These are phyloP conservation scores for Sporothrix mexicana DNA, from an alignment of 2,329 filamentous ascomycete species.

Conservation along the genomic window DNA sequence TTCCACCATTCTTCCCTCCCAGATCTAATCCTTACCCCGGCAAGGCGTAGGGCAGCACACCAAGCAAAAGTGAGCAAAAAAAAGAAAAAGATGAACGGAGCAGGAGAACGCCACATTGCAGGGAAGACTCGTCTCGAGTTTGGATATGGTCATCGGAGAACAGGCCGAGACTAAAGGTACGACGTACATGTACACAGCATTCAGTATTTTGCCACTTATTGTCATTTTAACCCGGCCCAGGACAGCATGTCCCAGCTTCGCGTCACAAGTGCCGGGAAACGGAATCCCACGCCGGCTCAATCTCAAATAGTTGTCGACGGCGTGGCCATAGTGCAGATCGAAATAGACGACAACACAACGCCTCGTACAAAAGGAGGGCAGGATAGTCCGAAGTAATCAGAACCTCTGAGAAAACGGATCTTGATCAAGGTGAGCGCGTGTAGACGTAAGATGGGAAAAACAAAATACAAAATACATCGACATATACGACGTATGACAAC, in stretches of 20 bases:
- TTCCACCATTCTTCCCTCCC: too few relatives aligned
- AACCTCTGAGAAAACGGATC: too few relatives aligned
- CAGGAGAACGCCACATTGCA: neutral
- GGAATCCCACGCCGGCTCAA: conserved; percentile 12
- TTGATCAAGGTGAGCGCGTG: neutral
- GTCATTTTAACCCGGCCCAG: neutral
- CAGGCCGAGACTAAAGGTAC: neutral
- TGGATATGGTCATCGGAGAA: neutral
- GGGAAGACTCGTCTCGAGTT: too few relatives aligned
- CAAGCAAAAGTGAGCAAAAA: neutral
- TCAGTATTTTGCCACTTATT: too few relatives aligned
- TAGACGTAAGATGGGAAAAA: neutral
- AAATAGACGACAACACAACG: too few relatives aligned
- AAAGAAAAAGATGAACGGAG: neutral
- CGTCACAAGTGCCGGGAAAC: conserved; percentile 21
- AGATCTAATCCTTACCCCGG: neutral
- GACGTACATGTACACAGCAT: too few relatives aligned
- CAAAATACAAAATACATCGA: neutral
- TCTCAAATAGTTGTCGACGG: neutral
- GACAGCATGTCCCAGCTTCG: neutral
- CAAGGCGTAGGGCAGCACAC: conserved; percentile 18
- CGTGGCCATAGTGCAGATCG: conserved; percentile 16
- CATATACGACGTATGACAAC: too few relatives aligned
- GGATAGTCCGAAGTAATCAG: too few relatives aligned
- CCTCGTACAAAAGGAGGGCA: too few relatives aligned